Evolutionary conservation across 2,329 filamentous ascomycete species (phyloP).

Genomic region (Neopestalotiopsis rosae): DNA sequence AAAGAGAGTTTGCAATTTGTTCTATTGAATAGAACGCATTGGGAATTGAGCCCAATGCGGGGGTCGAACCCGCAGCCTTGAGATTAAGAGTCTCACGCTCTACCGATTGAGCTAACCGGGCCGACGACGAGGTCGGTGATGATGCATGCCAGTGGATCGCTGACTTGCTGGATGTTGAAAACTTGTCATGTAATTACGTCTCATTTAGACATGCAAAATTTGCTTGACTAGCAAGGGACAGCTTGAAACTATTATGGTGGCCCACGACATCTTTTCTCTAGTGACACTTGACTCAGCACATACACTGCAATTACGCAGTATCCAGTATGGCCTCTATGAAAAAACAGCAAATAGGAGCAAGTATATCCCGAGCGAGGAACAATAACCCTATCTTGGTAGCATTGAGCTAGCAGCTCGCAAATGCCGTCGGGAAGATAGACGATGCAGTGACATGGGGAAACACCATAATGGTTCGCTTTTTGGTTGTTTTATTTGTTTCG

Average conservation of each 20-base stretch:
- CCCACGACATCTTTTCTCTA: too few relatives aligned
- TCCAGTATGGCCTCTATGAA: background rate
- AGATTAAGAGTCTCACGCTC: slow-evolving; percentile 71
- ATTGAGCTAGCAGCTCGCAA: background rate
- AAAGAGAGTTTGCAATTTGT: background rate
- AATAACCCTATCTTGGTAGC: background rate
- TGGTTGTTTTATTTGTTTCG: background rate
- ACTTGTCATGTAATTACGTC: too few relatives aligned
- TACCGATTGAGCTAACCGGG: slow-evolving; percentile 71
- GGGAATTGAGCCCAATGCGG: slow-evolving; percentile 46
- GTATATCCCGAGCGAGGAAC: background rate
- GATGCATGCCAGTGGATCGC: too few relatives aligned
- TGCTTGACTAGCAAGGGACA: too few relatives aligned
- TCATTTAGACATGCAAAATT: too few relatives aligned
- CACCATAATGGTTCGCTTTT: background rate
- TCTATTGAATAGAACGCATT: slow-evolving; percentile 26
- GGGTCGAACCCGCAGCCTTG: slow-evolving; percentile 43
- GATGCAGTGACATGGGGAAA: background rate
- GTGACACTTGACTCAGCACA: too few relatives aligned
- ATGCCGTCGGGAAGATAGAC: background rate
- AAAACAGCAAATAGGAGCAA: background rate
- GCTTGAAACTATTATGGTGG: too few relatives aligned
- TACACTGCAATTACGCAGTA: too few relatives aligned
- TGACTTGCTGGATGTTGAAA: too few relatives aligned
- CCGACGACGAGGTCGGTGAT: background rate